Conservation (phyloP, 108 stramenopile genomes). For the Cyclotella kingstonii region DNA sequence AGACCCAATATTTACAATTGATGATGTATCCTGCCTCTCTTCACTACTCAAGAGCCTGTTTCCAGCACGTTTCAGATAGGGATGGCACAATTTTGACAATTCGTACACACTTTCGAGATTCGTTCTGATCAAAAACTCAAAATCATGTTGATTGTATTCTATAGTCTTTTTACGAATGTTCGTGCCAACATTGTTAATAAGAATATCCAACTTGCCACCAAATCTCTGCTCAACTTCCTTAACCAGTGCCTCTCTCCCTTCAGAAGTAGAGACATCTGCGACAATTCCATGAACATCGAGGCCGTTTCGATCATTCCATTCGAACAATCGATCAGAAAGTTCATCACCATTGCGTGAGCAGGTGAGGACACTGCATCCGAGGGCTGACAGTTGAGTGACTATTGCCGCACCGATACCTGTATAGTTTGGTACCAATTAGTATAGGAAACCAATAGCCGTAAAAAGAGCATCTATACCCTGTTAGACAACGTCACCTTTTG, state of each 20-base stretch:
- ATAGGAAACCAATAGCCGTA: neutral
- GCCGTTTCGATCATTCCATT: slow-evolving; percentile 66
- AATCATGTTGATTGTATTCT: slow-evolving; percentile 87
- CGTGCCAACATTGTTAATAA: slow-evolving; percentile 97
- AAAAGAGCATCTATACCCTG: too few species aligned
- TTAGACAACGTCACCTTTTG: slow-evolving; percentile 37
- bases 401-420: slow-evolving; percentile 40
- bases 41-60: slow-evolving; percentile 9
- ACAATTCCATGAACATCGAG: slow-evolving; percentile 60
- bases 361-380: slow-evolving; percentile 61
- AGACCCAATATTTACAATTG: slow-evolving; percentile 92
- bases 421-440: slow-evolving; percentile 51
- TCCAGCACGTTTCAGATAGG: slow-evolving; percentile 54
- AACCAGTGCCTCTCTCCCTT: slow-evolving; percentile 54
- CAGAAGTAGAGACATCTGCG: slow-evolving; percentile 71
- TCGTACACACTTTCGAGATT: slow-evolving; percentile 84
- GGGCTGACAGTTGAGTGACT: slow-evolving; percentile 34
- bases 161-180: slow-evolving; percentile 87
- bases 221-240: slow-evolving; percentile 45
- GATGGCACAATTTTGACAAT: slow-evolving; percentile 63
- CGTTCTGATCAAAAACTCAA: slow-evolving; percentile 75
- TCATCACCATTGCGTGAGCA: slow-evolving; percentile 69
- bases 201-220: slow-evolving; percentile 71
- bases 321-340: slow-evolving; percentile 47
- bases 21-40: slow-evolving; percentile 41